These are phyloP conservation scores for Dryadomyces quercivorus DNA, from an alignment of 2,329 filamentous ascomycete genomes.

Conservation along the genomic window DNA sequence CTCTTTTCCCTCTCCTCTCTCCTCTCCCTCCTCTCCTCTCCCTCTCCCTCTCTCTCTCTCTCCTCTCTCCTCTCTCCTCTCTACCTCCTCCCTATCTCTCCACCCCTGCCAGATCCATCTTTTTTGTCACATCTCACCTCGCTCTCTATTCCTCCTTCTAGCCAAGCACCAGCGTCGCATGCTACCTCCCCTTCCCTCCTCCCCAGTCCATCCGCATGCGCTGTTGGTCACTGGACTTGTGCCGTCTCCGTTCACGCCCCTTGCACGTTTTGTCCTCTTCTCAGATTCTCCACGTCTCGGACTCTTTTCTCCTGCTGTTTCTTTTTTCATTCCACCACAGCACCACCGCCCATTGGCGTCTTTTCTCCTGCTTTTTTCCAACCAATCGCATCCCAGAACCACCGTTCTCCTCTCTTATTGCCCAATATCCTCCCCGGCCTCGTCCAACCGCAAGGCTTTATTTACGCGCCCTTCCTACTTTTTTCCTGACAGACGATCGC, in stretches of 20 bases:
- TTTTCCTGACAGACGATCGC: not conserved
- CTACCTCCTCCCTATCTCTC: not conserved
- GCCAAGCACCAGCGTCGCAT: not conserved
- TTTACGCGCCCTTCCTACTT: not conserved
- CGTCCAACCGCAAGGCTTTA: not conserved
- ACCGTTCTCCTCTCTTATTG: not conserved
- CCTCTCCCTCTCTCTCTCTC: no score
- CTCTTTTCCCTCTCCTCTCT: conserved; percentile 1
- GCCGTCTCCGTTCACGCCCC: no score
- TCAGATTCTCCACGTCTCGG: not conserved
- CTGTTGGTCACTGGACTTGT: conserved; percentile 6
- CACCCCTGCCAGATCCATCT: not conserved
- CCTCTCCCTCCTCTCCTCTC: not conserved
- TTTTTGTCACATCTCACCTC: not conserved
- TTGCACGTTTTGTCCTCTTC: no score
- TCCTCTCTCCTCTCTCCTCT: not conserved
- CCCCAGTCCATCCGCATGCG: conserved; percentile 8
- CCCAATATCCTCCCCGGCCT: conserved; percentile 1
- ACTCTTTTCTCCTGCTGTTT: conserved; percentile 7
- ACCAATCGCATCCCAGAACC: not conserved
- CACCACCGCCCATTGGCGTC: not conserved
- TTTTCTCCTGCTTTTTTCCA: not conserved
- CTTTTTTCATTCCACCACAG: not conserved
- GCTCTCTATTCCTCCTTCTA: not conserved
- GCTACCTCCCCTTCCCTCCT: not conserved